A percentile compares a stretch with the other conserved stretches of the same genome.
Conservation (phyloP, 2,329 filamentous ascomycete genomes). For the Calonectria ilicicola region DNA sequence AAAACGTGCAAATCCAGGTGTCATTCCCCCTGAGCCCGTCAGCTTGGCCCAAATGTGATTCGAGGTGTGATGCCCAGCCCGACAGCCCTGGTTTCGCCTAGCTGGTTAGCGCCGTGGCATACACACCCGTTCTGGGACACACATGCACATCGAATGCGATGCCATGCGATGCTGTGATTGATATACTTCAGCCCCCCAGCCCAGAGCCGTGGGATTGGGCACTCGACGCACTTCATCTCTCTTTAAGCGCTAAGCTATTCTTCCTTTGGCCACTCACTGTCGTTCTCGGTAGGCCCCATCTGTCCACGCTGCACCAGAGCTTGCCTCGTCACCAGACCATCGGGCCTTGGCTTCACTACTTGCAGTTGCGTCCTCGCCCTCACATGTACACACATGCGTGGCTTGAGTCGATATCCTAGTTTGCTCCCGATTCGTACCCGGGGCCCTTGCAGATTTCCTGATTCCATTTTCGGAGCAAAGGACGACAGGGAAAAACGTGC, state of each 20-base stretch:
- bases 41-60: constrained; percentile 22
- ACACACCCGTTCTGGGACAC: not conserved
- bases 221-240: constrained; percentile 35
- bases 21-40: constrained; percentile 41
- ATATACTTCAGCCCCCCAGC: constrained; percentile 20
- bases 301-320: constrained; percentile 37
- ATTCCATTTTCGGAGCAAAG: not conserved
- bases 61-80: constrained; percentile 18
- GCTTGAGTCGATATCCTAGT: constrained; percentile 15
- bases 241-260: constrained; percentile 42
- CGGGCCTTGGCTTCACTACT: constrained; percentile 35
- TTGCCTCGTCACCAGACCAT: constrained; percentile 39
- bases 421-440: not conserved
- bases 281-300: constrained; percentile 26
- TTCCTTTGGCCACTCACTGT: constrained; percentile 36
- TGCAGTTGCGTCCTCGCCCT: constrained; percentile 21
- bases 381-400: constrained; percentile 22
- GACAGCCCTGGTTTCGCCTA: constrained; percentile 13
- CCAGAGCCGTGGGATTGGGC: constrained; percentile 23
- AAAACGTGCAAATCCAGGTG: constrained; percentile 33
- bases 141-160: constrained; percentile 5
- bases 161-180: constrained; percentile 20
- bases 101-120: constrained; percentile 14
- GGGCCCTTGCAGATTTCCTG: not conserved
- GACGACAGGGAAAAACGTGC: constrained; percentile 21